Evolutionary conservation across 2,329 filamentous ascomycete genomes (phyloP), one percentile per base, ranked within the genome.

Genomic region (Pseudophaeomoniella oleicola): DNA sequence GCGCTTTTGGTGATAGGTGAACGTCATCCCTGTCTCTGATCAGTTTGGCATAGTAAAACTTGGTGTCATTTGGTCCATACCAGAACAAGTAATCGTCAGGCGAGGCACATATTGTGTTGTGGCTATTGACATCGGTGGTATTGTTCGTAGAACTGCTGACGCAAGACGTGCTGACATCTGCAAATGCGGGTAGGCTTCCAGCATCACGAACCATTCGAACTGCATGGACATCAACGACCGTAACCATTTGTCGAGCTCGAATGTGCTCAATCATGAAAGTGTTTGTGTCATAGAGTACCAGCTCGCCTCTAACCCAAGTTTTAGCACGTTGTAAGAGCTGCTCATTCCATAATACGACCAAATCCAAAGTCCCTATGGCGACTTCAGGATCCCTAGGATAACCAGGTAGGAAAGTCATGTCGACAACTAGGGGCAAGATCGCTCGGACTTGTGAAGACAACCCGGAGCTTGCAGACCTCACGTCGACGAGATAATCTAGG

Each of bases 71-170:
- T 11, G 14, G 36, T 13, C 39, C 53, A 51, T 48, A 60, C 59
- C 58, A 59, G 44, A 62, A 60, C 27, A 60, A 47, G 46, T 55
- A 58, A 39, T 54, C 57, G 17, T 57, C 50, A 17, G 58, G 56
- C 36, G 50, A 41, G 35, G 49, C 49, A 46, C 58, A 60, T 40
- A 40, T 45, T 34, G 46, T 47, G 35, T 45, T 39, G 39, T 27
- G 22, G 49, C 51, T 47, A 50, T 30, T 30, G 22, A 48, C 41
- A 51, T 47, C 46, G 42, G 42, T 39, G 48, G 43, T 39, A 9
- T n/a, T n/a, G 22, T 27, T 27, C 9, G 45, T 45, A 36, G 37
- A 48, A 43, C 31, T 34, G 18, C 49, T 40, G 37, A 56, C 45
- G 42, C 56, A 62, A 33, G 55, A 48, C 19, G 51, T 46, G n/a